A percentile compares a stretch with the other conserved stretches of the same genome.
Conservation (phyloP, 2,329 filamentous ascomycete species). For the Incumbomyces lentus region DNA sequence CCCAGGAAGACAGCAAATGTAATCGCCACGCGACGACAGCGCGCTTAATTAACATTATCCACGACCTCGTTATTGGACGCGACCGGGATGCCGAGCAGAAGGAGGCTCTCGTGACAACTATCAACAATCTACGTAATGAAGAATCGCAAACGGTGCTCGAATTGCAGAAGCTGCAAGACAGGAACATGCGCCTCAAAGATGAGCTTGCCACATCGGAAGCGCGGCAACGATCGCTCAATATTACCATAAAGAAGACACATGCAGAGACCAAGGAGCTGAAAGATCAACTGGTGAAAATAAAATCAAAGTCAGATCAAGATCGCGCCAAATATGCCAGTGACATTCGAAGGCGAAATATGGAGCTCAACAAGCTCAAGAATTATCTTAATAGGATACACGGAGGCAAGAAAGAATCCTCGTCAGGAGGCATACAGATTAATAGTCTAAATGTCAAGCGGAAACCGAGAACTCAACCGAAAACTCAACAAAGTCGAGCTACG, state of each 20-base stretch:
- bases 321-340: conserved; percentile 82
- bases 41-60: conserved; percentile 81
- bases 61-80: conserved; percentile 80
- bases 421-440: conserved; percentile 37
- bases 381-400: conserved; percentile 63
- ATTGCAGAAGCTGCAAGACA: conserved; percentile 47
- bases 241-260: conserved; percentile 64
- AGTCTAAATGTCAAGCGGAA: conserved; percentile 30
- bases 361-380: conserved; percentile 79
- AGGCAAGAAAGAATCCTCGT: conserved; percentile 43
- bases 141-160: conserved; percentile 63
- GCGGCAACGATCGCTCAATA: conserved; percentile 58
- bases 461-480: conserved; percentile 18
- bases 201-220: conserved; percentile 53
- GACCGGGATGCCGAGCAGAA: conserved; percentile 86
- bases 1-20: conserved; percentile 47
- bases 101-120: conserved; percentile 67
- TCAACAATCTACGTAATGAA: conserved; percentile 66
- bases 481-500: conserved; percentile 21
- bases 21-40: conserved; percentile 60
- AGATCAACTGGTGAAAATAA: conserved; percentile 72
- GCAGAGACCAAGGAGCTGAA: conserved; percentile 64
- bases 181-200: conserved; percentile 46
- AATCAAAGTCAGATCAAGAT: conserved; percentile 69
- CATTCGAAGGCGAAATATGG: conserved; percentile 76